Conservation (phyloP, 352 stramenopile genomes). For the Blastocystis hominis region DNA sequence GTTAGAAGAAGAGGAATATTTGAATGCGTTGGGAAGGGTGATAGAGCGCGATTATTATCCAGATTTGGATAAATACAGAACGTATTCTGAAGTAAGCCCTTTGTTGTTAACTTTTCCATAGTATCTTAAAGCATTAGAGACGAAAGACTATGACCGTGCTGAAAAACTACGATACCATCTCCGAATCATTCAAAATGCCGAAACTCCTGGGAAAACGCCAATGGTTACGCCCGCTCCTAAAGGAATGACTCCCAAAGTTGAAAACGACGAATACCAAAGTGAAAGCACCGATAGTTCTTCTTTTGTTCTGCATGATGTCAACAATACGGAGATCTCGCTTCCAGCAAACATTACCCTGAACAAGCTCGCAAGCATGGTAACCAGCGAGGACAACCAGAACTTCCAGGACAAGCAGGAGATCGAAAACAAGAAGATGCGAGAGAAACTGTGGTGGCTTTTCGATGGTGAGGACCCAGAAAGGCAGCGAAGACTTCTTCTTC, state of each 20-base stretch:
- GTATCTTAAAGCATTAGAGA: constrained; percentile 48
- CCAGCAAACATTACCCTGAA: constrained; percentile 19
- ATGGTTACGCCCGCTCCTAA: not conserved
- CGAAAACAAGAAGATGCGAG: not conserved
- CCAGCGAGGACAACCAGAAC: constrained; percentile 54
- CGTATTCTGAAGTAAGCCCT: not conserved
- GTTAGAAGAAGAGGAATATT: constrained; percentile 44
- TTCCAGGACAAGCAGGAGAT: constrained; percentile 56
- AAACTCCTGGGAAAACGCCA: not conserved
- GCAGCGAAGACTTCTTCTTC: not conserved
- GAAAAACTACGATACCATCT: constrained; percentile 47
- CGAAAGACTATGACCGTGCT: constrained; percentile 47
- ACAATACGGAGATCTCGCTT: constrained; percentile 47
- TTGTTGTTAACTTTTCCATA: not conserved
- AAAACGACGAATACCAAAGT: constrained; percentile 6
- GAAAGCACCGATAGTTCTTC: not conserved
- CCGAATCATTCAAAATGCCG: constrained; percentile 9
- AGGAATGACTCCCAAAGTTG: not conserved
- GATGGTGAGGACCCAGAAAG: constrained; percentile 38
- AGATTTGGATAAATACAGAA: constrained; percentile 49
- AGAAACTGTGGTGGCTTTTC: constrained; percentile 56
- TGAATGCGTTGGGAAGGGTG: constrained; percentile 42
- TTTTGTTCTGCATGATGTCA: constrained; percentile 38
- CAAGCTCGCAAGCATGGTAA: constrained; percentile 40
- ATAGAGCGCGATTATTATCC: constrained; percentile 58